phyloP scores from a whole-genome alignment of 108 stramenopile species.

The Pseudonitzschia multiseries region DNA sequence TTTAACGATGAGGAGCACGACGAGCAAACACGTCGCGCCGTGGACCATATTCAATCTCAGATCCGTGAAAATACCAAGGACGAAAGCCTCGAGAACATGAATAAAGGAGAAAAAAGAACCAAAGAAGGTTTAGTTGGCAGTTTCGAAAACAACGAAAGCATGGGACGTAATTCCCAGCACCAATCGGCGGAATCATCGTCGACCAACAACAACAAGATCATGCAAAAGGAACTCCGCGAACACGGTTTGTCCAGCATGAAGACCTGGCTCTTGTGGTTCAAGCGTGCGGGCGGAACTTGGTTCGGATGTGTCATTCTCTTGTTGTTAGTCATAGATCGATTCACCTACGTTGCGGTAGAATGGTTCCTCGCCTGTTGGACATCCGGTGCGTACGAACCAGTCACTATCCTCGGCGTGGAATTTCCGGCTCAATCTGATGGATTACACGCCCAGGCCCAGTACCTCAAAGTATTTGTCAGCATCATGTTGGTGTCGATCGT shows the following conservation, averaged over 20 bases:
- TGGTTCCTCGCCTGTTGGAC: slow-evolving; percentile 88
- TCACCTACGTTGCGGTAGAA: slow-evolving; percentile 76
- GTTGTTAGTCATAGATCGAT: slow-evolving; percentile 70
- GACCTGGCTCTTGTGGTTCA: slow-evolving; percentile 84
- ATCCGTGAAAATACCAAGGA: slow-evolving; percentile 62
- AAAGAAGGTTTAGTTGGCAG: neutral
- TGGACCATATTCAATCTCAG: slow-evolving; percentile 68
- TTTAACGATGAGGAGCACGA: slow-evolving; percentile 37
- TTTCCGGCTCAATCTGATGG: slow-evolving; percentile 71
- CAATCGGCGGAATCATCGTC: neutral
- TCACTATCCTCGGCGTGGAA: slow-evolving; percentile 46
- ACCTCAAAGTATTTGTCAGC: slow-evolving; percentile 58
- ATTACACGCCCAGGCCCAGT: slow-evolving; percentile 57
- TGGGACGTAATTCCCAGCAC: neutral
- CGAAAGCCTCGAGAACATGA: neutral
- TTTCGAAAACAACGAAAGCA: neutral
- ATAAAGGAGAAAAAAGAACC: neutral
- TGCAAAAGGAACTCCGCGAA: slow-evolving; percentile 73
- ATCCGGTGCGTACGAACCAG: slow-evolving; percentile 40
- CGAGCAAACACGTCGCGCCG: slow-evolving; percentile 51
- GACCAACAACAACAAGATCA: slow-evolving; percentile 38
- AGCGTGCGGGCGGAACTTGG: slow-evolving; percentile 64
- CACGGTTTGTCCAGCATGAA: slow-evolving; percentile 67
- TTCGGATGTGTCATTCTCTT: slow-evolving; percentile 46
- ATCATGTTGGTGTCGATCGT: slow-evolving; percentile 53